Conservation (phyloP, 2,329 filamentous ascomycete genomes). For the Colletotrichum higginsianum region DNA sequence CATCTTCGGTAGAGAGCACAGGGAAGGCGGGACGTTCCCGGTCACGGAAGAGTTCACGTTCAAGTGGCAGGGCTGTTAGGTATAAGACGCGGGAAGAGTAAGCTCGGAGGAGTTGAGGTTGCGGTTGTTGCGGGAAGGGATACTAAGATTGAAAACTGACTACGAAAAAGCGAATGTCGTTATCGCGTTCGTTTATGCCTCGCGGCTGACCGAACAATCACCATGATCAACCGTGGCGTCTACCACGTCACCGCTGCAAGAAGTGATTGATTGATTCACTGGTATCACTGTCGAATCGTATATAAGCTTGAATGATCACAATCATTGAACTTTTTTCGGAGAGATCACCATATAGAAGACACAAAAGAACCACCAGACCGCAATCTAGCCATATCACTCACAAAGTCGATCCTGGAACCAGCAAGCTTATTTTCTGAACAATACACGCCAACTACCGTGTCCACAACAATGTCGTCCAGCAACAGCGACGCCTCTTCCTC, state of each 20-base stretch:
- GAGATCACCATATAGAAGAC: not conserved
- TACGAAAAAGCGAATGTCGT: not conserved
- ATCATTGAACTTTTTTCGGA: not conserved
- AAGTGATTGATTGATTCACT: conserved; percentile 3
- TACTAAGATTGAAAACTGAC: not conserved
- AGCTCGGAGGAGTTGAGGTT: not conserved
- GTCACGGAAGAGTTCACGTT: conserved; percentile 38
- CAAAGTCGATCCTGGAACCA: too few relatives aligned
- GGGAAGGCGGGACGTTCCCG: conserved; percentile 16
- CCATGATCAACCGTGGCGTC: not conserved
- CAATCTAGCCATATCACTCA: too few relatives aligned
- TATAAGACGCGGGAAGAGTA: not conserved
- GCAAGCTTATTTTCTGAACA: too few relatives aligned
- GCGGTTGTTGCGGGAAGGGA: not conserved
- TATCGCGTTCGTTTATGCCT: not conserved
- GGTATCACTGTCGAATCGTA: not conserved
- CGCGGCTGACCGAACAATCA: not conserved
- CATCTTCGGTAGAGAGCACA: conserved; percentile 34
- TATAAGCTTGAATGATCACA: not conserved
- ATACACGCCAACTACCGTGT: too few relatives aligned
- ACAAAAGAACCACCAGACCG: not conserved
- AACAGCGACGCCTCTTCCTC: too few relatives aligned
- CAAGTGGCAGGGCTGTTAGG: conserved; percentile 33
- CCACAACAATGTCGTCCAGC: too few relatives aligned
- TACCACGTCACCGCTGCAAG: not conserved